Conservation (phyloP, 257 asterid genomes). For the Henckelia pumila region DNA sequence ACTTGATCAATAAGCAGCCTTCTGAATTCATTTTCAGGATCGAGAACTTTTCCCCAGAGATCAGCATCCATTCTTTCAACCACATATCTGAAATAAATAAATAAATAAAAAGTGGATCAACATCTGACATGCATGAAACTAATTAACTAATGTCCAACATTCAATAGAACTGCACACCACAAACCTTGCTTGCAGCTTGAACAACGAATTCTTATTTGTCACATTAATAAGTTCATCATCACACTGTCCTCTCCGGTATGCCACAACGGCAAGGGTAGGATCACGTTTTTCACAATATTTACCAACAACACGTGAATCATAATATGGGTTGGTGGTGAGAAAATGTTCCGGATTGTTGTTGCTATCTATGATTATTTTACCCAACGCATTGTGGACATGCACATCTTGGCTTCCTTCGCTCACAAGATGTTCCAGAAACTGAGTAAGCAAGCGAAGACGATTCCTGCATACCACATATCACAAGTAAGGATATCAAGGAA, state of each 20-base stretch:
- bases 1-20: conserved; percentile 98
- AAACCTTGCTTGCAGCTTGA: conserved; percentile 97
- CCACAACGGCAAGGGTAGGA: conserved; percentile 99
- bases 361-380: conserved; percentile 96
- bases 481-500: conserved; percentile 21
- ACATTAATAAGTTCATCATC: conserved; percentile 96
- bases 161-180: conserved; percentile 28
- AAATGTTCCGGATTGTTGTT: conserved; percentile 98
- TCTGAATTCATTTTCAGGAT: conserved; percentile 94
- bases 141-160: background rate
- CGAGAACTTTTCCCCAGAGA: conserved; percentile 93
- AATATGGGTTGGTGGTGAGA: conserved; percentile 96
- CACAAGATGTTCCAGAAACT: conserved; percentile 99
- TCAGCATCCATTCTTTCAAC: conserved; percentile 99
- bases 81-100: conserved; percentile 59
- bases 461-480: conserved; percentile 57
- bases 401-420: conserved; percentile 99
- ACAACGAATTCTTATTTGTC: conserved; percentile 90
- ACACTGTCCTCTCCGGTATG: conserved; percentile 96
- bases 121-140: conserved; percentile 17
- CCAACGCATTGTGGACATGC: conserved; percentile 98
- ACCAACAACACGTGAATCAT: conserved; percentile 98
- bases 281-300: conserved; percentile 99
- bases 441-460: conserved; percentile 96
- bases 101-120: conserved; percentile 17